Percentiles rank a stretch among this genome's conserved stretches.
These are phyloP conservation scores for Angomonas ambiguus DNA, from an alignment of 208 protist species.

Conservation along the genomic window DNA sequence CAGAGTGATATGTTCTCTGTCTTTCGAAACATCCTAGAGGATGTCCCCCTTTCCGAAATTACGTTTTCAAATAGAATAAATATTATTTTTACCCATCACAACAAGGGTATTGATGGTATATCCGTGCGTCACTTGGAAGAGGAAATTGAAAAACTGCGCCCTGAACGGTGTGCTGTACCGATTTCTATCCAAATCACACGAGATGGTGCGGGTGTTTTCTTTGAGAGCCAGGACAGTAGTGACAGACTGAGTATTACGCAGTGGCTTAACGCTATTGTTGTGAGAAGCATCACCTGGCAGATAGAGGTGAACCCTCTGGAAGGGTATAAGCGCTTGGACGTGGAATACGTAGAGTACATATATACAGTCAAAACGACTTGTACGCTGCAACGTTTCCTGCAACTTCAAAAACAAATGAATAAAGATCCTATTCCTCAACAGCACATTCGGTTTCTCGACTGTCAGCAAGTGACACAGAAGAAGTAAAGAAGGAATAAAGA, in stretches of 20 bases:
- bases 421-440: conserved; percentile 43
- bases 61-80: conserved; percentile 69
- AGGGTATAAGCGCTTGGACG: conserved; percentile 42
- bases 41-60: conserved; percentile 56
- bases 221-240: conserved; percentile 33
- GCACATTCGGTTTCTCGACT: conserved; percentile 63
- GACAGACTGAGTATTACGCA: conserved; percentile 56
- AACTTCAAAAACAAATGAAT: conserved; percentile 60
- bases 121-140: conserved; percentile 23
- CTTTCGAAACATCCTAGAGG: conserved; percentile 61
- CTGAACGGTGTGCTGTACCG: conserved; percentile 34
- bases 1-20: conserved; percentile 87
- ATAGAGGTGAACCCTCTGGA: conserved; percentile 40
- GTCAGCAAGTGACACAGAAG: conserved; percentile 26
- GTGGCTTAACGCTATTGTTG: conserved; percentile 67
- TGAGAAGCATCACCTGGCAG: conserved; percentile 77
- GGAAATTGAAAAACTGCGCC: conserved; percentile 73
- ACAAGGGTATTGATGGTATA: conserved; percentile 74
- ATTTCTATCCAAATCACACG: conserved; percentile 28
- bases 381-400: conserved; percentile 32
- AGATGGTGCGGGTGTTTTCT: conserved; percentile 43
- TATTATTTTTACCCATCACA: conserved; percentile 57
- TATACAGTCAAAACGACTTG: conserved; percentile 71
- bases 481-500: conserved; percentile 1
- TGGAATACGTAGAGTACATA: conserved; percentile 80